Evolutionary conservation across 371 early-diverging fungal species (phyloP).

Genomic region (Circinella umbellata): DNA sequence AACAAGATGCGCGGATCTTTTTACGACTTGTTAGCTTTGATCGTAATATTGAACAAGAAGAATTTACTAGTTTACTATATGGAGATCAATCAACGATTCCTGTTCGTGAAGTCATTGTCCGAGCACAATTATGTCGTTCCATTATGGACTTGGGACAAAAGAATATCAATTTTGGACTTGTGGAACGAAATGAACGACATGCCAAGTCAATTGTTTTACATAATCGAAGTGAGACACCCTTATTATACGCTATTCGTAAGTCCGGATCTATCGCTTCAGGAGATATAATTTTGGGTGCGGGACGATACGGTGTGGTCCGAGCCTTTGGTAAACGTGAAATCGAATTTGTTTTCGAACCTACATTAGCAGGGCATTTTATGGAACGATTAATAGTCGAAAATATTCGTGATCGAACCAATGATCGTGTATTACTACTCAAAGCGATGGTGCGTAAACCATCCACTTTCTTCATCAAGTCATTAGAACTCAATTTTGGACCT

Average conservation of each 20-base stretch:
- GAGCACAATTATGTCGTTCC: conserved; percentile 83
- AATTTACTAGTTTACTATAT: conserved; percentile 73
- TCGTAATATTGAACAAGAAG: conserved; percentile 66
- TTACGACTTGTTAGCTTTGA: conserved; percentile 83
- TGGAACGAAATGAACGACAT: conserved; percentile 88
- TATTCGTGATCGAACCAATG: conserved; percentile 84
- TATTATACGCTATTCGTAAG: conserved; percentile 92
- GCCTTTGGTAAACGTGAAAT: conserved; percentile 93
- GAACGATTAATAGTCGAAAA: conserved; percentile 92
- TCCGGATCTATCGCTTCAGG: conserved; percentile 96
- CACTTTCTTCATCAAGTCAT: conserved; percentile 83
- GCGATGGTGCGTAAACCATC: conserved; percentile 91
- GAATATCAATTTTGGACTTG: conserved; percentile 94
- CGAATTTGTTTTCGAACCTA: conserved; percentile 92
- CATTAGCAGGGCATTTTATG: conserved; percentile 83
- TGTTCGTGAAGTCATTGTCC: conserved; percentile 91
- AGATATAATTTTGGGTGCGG: conserved; percentile 80
- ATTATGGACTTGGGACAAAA: conserved; percentile 95
- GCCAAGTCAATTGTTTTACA: conserved; percentile 90
- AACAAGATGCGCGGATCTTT: conserved; percentile 82
- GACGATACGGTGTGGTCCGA: conserved; percentile 88
- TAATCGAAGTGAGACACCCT: conserved; percentile 89
- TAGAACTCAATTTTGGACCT: conserved; percentile 79
- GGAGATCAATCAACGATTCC: conserved; percentile 75
- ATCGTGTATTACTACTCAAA: conserved; percentile 84